These are phyloP conservation scores for Halophytophthora polymorphica DNA, from an alignment of 352 stramenopile species.

Conservation along the genomic window DNA sequence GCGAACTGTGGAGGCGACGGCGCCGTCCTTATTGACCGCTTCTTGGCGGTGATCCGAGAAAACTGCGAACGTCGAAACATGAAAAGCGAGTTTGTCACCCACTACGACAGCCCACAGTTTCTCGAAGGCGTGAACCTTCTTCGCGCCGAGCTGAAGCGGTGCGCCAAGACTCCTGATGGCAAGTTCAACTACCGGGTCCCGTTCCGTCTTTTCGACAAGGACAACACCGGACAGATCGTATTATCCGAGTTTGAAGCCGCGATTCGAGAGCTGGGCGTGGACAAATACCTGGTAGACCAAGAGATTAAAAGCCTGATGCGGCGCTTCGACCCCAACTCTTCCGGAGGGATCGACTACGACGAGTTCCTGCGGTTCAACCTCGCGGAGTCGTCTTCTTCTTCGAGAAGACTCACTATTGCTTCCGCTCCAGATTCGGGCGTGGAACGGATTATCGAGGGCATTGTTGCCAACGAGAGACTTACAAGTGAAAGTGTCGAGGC, in stretches of 20 bases:
- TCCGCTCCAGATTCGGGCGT: slow-evolving; percentile 25
- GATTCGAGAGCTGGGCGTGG: slow-evolving; percentile 67
- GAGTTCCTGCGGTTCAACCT: slow-evolving; percentile 82
- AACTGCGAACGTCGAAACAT: slow-evolving; percentile 75
- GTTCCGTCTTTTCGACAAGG: slow-evolving; percentile 73
- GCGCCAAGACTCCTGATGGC: slow-evolving; percentile 74
- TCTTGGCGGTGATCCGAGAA: slow-evolving; percentile 61
- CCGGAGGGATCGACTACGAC: slow-evolving; percentile 65
- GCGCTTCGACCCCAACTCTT: slow-evolving; percentile 65
- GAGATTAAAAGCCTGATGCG: slow-evolving; percentile 81
- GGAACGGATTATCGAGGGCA: slow-evolving; percentile 44
- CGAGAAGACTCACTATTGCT: slow-evolving; percentile 22
- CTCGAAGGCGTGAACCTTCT: slow-evolving; percentile 69
- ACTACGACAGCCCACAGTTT: slow-evolving; percentile 78
- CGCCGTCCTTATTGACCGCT: slow-evolving; percentile 69
- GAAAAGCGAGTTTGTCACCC: slow-evolving; percentile 81
- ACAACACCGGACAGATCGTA: slow-evolving; percentile 61
- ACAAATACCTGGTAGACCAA: slow-evolving; percentile 67
- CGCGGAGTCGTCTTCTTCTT: slow-evolving; percentile 55
- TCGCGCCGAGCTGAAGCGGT: slow-evolving; percentile 68
- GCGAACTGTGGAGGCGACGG: slow-evolving; percentile 70
- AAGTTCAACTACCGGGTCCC: slow-evolving; percentile 72
- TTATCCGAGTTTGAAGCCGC: slow-evolving; percentile 70
- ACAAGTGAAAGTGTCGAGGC: slow-evolving; percentile 33
- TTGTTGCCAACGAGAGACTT: slow-evolving; percentile 49